A percentile compares a stretch with the other conserved stretches of the same genome.
Evolutionary conservation across 768 basidiomycete species (phyloP).

Genomic region (Trametopsis cervina): DNA sequence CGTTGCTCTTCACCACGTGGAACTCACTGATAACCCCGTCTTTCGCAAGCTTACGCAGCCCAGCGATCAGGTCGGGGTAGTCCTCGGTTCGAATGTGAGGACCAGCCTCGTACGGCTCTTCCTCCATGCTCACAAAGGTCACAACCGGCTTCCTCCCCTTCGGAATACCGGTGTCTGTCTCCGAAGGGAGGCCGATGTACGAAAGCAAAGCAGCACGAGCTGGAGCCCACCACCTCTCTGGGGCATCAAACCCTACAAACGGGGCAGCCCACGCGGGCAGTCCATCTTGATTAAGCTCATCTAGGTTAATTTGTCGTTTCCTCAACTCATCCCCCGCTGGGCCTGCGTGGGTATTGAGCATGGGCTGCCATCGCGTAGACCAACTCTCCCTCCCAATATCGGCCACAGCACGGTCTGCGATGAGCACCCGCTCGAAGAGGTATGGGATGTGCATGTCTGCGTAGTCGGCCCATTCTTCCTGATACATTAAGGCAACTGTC

Average conservation of each 20-base stretch:
- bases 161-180: conserved; percentile 23
- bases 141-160: conserved; percentile 37
- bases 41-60: conserved; percentile 44
- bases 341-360: neutral
- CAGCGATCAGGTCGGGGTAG: conserved; percentile 55
- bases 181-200: conserved; percentile 26
- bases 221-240: conserved; percentile 62
- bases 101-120: conserved; percentile 33
- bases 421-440: conserved; percentile 65
- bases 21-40: conserved; percentile 42
- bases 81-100: conserved; percentile 46
- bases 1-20: conserved; percentile 40
- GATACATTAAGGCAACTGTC: conserved; percentile 39
- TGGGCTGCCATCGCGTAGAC: conserved; percentile 10
- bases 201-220: conserved; percentile 29
- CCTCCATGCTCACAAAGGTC: conserved; percentile 64
- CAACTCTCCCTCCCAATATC: conserved; percentile 23
- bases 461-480: conserved; percentile 75
- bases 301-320: conserved; percentile 12
- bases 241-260: conserved; percentile 34
- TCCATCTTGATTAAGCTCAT: conserved; percentile 23
- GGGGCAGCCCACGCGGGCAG: conserved; percentile 38
- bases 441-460: conserved; percentile 61
- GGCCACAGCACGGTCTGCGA: conserved; percentile 73
- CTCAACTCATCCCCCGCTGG: conserved; percentile 11